Percentiles rank a stretch among this genome's conserved stretches.
Conservation (phyloP, 2,329 filamentous ascomycete genomes). For the Nakataea oryzae region DNA sequence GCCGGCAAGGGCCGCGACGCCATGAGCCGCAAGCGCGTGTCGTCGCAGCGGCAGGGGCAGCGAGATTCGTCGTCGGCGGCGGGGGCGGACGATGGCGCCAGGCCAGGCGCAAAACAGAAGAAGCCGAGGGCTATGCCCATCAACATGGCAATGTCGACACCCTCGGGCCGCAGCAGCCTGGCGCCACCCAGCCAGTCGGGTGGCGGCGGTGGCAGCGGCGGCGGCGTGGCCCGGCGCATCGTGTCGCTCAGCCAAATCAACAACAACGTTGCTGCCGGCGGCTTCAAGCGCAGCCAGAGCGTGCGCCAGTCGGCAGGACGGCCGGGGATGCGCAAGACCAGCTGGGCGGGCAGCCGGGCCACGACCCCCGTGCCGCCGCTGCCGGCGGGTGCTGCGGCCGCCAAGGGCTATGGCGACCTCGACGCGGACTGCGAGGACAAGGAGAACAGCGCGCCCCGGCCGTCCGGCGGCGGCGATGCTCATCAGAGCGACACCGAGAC, state of each 20-base stretch:
- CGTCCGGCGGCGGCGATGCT: constrained; percentile 19
- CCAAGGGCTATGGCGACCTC: constrained; percentile 40
- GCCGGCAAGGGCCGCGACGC: constrained; percentile 35
- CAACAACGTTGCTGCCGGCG: constrained; percentile 55
- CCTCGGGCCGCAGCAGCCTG: constrained; percentile 32
- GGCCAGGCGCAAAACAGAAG: constrained; percentile 11
- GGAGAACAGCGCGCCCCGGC: constrained; percentile 17
- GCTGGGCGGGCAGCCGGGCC: constrained; percentile 46
- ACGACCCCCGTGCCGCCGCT: neutral
- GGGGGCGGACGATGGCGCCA: constrained; percentile 12
- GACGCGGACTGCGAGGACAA: constrained; percentile 52
- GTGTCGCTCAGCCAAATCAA: constrained; percentile 85
- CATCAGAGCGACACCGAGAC: constrained; percentile 40
- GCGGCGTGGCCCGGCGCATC: constrained; percentile 62
- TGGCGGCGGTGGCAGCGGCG: constrained; percentile 29
- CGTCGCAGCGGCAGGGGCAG: constrained; percentile 28
- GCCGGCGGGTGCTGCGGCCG: constrained; percentile 10
- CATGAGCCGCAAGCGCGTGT: constrained; percentile 48
- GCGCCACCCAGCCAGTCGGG: constrained; percentile 25
- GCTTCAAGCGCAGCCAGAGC: constrained; percentile 68
- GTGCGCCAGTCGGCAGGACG: constrained; percentile 50
- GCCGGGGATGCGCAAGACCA: constrained; percentile 51
- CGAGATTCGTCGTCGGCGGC: constrained; percentile 5
- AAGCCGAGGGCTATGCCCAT: constrained; percentile 21
- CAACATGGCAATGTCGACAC: constrained; percentile 38